Conservation (phyloP, 257 asterid genomes). For the Verbena officinalis region DNA sequence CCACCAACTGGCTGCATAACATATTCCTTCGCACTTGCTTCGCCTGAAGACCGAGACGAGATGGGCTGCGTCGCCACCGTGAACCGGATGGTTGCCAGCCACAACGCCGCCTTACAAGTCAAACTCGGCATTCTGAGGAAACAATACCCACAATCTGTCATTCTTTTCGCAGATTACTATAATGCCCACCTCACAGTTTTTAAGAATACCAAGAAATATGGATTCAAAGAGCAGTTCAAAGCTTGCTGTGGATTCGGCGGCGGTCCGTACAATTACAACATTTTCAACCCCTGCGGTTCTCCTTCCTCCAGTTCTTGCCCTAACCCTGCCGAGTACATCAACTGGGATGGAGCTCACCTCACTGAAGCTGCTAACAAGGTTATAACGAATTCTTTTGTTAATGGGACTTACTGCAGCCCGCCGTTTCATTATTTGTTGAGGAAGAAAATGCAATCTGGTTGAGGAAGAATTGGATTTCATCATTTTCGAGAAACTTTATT, state of each 20-base stretch:
- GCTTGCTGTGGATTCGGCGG: constrained; percentile 71
- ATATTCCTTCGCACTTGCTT: constrained; percentile 48
- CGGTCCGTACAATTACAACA: constrained; percentile 53
- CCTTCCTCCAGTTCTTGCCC: constrained; percentile 42
- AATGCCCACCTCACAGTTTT: constrained; percentile 42
- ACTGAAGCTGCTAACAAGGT: constrained; percentile 66
- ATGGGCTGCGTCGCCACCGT: constrained; percentile 54
- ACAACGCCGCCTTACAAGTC: constrained; percentile 55
- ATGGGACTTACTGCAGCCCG: constrained; percentile 54
- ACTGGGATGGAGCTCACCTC: constrained; percentile 89
- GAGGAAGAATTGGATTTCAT: neutral
- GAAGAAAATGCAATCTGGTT: constrained; percentile 42
- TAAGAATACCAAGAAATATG: constrained; percentile 40
- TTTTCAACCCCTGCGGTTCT: constrained; percentile 55
- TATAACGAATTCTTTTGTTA: constrained; percentile 45
- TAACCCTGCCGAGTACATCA: constrained; percentile 55
- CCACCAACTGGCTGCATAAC: constrained; percentile 73
- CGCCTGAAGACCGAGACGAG: constrained; percentile 51
- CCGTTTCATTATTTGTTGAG: constrained; percentile 49
- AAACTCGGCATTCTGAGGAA: constrained; percentile 32
- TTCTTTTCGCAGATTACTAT: constrained; percentile 67
- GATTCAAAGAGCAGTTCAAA: constrained; percentile 55
- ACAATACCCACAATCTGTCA: constrained; percentile 49
- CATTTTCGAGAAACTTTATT: too few relatives aligned
- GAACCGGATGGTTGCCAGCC: constrained; percentile 39